These are phyloP conservation scores for Cercospora nicotianae DNA, from an alignment of 2,329 filamentous ascomycete species.

Conservation along the genomic window DNA sequence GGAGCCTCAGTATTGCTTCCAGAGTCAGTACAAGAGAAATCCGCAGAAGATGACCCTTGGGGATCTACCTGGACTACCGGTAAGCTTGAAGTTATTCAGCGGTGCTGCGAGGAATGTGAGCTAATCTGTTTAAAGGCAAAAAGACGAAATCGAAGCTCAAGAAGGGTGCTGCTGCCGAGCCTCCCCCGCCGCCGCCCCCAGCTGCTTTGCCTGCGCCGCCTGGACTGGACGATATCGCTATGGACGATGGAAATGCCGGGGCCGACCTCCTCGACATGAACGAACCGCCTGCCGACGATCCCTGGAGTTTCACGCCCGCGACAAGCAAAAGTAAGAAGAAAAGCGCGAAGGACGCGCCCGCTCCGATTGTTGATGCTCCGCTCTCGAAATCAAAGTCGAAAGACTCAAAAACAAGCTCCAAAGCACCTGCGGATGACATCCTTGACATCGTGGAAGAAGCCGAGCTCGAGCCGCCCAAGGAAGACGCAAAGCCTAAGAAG, in stretches of 20 bases:
- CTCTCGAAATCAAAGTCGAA: constrained; percentile 40
- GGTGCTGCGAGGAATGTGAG: neutral
- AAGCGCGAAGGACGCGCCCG: constrained; percentile 32
- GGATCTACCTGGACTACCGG: constrained; percentile 28
- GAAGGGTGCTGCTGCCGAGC: constrained; percentile 47
- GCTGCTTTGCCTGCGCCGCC: constrained; percentile 36
- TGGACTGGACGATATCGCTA: constrained; percentile 33
- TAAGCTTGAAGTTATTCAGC: constrained; percentile 13
- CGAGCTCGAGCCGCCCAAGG: constrained; percentile 26
- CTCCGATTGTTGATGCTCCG: constrained; percentile 36
- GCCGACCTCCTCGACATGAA: constrained; percentile 28
- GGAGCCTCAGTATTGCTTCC: constrained; percentile 46
- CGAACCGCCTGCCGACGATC: constrained; percentile 31
- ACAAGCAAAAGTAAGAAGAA: constrained; percentile 44
- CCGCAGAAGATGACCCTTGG: constrained; percentile 39
- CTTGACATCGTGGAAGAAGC: constrained; percentile 30
- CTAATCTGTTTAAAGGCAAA: constrained; percentile 44
- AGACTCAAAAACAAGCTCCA: constrained; percentile 32
- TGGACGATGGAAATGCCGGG: constrained; percentile 36
- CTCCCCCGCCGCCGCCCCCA: constrained; percentile 35
- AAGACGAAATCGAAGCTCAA: constrained; percentile 58
- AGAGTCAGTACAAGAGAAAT: constrained; percentile 41
- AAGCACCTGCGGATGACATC: constrained; percentile 32
- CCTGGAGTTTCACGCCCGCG: constrained; percentile 32
- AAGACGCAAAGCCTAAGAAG: constrained; percentile 21